Evolutionary conservation across 257 asterid species (phyloP).

Genomic region (Datura wrightii): DNA sequence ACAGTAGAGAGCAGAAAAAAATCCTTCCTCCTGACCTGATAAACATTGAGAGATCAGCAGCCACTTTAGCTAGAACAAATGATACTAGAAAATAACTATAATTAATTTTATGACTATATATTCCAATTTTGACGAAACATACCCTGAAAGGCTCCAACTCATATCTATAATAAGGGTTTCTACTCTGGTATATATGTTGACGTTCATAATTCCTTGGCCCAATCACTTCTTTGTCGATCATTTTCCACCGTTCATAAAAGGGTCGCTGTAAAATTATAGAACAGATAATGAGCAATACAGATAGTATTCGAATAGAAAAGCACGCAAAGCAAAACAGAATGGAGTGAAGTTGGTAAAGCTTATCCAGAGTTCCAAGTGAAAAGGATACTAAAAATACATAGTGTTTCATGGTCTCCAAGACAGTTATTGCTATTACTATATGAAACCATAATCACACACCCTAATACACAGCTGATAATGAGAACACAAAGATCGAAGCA

Average conservation of each 20-base stretch:
- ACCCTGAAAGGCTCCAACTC: constrained; percentile 98
- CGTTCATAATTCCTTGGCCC: constrained; percentile 87
- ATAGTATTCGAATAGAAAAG: background rate
- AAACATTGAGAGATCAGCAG: constrained; percentile 44
- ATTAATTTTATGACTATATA: background rate
- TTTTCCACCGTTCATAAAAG: constrained; percentile 91
- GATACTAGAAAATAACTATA: background rate
- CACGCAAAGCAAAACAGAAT: background rate
- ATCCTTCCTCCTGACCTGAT: constrained; percentile 93
- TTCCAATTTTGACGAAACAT: constrained; percentile 32
- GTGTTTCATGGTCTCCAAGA: background rate
- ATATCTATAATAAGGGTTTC: constrained; percentile 76
- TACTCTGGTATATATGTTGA: constrained; percentile 62
- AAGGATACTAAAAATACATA: background rate
- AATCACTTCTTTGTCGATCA: constrained; percentile 94
- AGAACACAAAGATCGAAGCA: background rate
- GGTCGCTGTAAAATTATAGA: constrained; percentile 63
- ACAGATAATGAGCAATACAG: constrained; percentile 25
- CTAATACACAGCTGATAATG: background rate
- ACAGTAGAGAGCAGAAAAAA: constrained; percentile 98
- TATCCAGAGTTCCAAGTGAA: background rate
- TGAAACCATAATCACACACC: background rate
- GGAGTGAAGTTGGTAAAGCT: constrained; percentile 1
- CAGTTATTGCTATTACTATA: background rate
- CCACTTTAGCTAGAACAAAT: constrained; percentile 33